Base-by-base conservation (phyloP, 768 basidiomycete species). In the Mycena epipterygia region DNA sequence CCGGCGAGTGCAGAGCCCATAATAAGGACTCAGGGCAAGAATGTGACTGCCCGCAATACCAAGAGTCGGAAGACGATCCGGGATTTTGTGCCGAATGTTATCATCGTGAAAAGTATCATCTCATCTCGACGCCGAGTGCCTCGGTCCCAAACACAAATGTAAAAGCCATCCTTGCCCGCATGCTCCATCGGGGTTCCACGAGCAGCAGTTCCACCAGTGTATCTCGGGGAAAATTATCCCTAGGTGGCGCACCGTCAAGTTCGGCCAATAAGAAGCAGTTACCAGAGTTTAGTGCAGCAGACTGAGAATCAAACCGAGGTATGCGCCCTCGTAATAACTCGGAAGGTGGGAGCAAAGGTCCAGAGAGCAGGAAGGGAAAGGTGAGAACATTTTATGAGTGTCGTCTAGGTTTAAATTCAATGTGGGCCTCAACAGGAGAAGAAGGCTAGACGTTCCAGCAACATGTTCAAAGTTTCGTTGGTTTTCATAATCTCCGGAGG, bases 1-100 rank as follows among this genome's bases (percentile, higher is more conserved):
- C 57, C 13, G 65, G 65, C 3, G 56, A 67, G 21, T 67, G 65
- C 48, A 58, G 23, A 2, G 65, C 65, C 16, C 46, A 49, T 27
- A 48, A 59, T 35, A 51, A 39, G 13, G 2, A 37, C 1, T 27
- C 44, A 0, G 8, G 39, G 3, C 19, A 67, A 16, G 65, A 67
- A 16, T 67, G 65, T 19, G 27, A 57, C 19, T 67, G 65, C 29
- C 2, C 16, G 8, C 16, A 48, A 1, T 67, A 49, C 27, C 16
- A 1, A 1, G 44, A 48, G 14, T 44, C 53, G 5, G 8, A 42
- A 16, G 42, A 46, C 3, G 7, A 17, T 16, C 53, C 41, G 3
- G 55, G 23, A 5, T 37, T 13, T 7, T 65, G 64, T 32, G 11
- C 2, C 2, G 11, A 19, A 2, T 65, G 64, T 27, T 42, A 25